Conservation (phyloP, 176 grass and related monocot species). For the Pharus latifolius region DNA sequence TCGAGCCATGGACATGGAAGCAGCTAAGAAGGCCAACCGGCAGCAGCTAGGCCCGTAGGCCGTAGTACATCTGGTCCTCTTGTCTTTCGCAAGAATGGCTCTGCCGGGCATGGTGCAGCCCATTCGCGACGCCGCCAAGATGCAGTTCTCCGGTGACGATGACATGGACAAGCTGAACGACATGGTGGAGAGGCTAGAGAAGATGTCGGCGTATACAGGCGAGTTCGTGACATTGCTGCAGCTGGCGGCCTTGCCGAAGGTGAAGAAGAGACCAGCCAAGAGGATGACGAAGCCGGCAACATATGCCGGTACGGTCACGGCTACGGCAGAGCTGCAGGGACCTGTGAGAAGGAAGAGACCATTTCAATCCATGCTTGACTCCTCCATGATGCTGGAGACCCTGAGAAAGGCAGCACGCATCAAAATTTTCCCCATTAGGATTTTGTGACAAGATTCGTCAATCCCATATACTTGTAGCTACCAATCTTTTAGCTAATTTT, state of each 20-base stretch:
- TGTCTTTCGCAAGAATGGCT: neutral
- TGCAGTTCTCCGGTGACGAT: neutral
- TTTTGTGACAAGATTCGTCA: too few species aligned
- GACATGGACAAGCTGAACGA: neutral
- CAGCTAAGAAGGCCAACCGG: neutral
- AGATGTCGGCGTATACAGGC: neutral
- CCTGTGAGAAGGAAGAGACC: neutral
- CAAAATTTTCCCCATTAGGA: neutral
- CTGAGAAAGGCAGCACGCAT: neutral
- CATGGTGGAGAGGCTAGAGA: neutral
- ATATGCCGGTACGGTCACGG: neutral
- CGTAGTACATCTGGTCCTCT: neutral
- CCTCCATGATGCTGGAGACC: neutral
- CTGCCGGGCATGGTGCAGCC: neutral
- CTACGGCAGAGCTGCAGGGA: neutral
- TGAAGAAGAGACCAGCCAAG: neutral
- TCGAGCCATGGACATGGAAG: neutral
- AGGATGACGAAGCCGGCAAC: neutral
- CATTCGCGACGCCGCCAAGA: neutral
- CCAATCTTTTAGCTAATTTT: too few species aligned
- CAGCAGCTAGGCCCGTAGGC: neutral
- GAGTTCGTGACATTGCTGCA: neutral
- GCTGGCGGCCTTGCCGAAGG: neutral
- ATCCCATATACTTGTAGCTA: too few species aligned
- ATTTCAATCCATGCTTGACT: neutral